phyloP scores from a whole-genome alignment of 129 eudicot species.

The Cynara cardunculus region DNA sequence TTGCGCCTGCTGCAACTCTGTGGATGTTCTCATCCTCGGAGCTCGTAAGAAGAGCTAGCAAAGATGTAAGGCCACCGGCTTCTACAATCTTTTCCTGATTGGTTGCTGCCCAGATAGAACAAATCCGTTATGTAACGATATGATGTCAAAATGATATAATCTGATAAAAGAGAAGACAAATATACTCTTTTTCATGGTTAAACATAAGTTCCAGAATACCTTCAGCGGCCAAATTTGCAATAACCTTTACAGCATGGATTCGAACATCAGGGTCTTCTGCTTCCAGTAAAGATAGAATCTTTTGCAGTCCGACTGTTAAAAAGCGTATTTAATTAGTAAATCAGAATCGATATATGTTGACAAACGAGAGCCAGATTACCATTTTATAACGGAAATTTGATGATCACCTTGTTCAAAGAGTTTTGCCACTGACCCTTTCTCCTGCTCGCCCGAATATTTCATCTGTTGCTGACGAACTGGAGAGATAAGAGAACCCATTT shows the following conservation, averaged over 20 bases:
- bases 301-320: slow-evolving; percentile 77
- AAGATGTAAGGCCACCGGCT: slow-evolving; percentile 91
- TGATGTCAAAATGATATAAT: neutral
- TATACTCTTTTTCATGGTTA: neutral
- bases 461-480: slow-evolving; percentile 58
- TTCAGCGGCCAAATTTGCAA: slow-evolving; percentile 96
- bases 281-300: slow-evolving; percentile 77
- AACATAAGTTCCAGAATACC: slow-evolving; percentile 41
- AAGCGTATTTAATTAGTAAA: neutral
- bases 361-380: neutral
- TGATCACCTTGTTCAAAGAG: slow-evolving; percentile 88
- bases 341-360: neutral
- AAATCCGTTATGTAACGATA: neutral
- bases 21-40: slow-evolving; percentile 80
- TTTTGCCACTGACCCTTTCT: slow-evolving; percentile 68
- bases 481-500: slow-evolving; percentile 55
- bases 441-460: slow-evolving; percentile 61
- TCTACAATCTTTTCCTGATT: slow-evolving; percentile 90
- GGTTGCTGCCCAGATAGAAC: slow-evolving; percentile 47
- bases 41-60: slow-evolving; percentile 71
- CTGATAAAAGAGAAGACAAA: neutral
- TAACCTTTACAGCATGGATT: slow-evolving; percentile 94
- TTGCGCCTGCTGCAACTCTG: slow-evolving; percentile 93
- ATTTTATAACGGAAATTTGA: neutral
- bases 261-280: slow-evolving; percentile 90